phyloP scores from a whole-genome alignment of 2,329 filamentous ascomycete species.

The Hirsutella rhossiliensis region DNA sequence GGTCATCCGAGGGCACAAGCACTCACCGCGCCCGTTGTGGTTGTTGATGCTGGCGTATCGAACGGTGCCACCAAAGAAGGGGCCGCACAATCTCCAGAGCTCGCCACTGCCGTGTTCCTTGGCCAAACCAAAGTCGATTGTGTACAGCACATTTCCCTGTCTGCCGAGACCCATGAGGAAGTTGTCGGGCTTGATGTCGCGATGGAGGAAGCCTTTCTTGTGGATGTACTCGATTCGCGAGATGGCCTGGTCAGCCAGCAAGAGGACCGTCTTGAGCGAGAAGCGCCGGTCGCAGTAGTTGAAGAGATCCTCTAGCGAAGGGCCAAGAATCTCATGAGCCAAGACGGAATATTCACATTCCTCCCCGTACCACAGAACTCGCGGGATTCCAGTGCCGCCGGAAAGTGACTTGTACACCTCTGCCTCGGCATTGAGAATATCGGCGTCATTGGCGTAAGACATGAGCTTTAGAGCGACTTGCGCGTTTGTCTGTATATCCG shows the following conservation, averaged over 20 bases:
- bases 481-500: conserved; percentile 31
- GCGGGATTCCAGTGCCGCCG: conserved; percentile 93
- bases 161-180: conserved; percentile 99
- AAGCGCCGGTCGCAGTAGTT: conserved; percentile 99
- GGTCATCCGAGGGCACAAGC: too few relatives aligned
- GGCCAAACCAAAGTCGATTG: conserved; percentile 96
- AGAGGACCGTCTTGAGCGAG: conserved; percentile 93
- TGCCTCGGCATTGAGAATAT: conserved; percentile 96
- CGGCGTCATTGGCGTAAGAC: conserved; percentile 98
- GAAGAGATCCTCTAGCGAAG: conserved; percentile 94
- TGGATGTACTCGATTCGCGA: conserved; percentile 99
- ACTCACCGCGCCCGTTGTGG: conserved; percentile 68
- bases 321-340: conserved; percentile 93
- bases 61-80: conserved; percentile 54
- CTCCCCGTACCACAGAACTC: conserved; percentile 98
- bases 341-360: conserved; percentile 99
- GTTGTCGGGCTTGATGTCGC: conserved; percentile 99
- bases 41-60: conserved; percentile 99
- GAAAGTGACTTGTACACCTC: conserved; percentile 85
- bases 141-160: conserved; percentile 98
- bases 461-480: conserved; percentile 99
- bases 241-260: conserved; percentile 95
- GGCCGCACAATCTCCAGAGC: conserved; percentile 60
- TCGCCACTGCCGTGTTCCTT: conserved; percentile 99
- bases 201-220: conserved; percentile 98